Conservation (phyloP, 495 filamentous ascomycete species). For the Pyrenula massariospora region DNA sequence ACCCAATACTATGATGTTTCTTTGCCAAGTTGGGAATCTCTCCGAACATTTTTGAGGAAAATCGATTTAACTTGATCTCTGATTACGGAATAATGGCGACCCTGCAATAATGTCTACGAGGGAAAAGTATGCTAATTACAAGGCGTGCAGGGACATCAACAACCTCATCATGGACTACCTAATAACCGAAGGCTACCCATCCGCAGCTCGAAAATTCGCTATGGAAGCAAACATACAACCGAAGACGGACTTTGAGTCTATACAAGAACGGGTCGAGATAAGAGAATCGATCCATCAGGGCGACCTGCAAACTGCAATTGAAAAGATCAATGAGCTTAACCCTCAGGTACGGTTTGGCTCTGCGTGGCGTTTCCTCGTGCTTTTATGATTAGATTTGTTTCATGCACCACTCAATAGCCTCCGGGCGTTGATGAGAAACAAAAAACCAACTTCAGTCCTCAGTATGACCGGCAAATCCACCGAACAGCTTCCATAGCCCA, state of each 20-base stretch:
- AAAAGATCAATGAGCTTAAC: conserved; percentile 78
- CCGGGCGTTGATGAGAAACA: conserved; percentile 81
- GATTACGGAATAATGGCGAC: conserved; percentile 20
- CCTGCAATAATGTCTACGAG: conserved; percentile 1
- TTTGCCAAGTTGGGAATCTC: conserved; percentile 99
- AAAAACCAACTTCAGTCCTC: conserved; percentile 80
- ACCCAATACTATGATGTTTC: conserved; percentile 57
- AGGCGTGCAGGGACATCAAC: conserved; percentile 71
- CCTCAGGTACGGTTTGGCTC: conserved; percentile 58
- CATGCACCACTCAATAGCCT: conserved; percentile 99
- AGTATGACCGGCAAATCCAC: conserved; percentile 63
- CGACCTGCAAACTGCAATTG: conserved; percentile 73
- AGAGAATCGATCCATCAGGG: conserved; percentile 70
- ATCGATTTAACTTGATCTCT: conserved; percentile 62
- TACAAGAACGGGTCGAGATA: conserved; percentile 68
- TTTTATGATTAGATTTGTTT: conserved; percentile 93
- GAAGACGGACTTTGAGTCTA: conserved; percentile 55
- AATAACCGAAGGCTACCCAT: conserved; percentile 89
- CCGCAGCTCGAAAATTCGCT: conserved; percentile 85
- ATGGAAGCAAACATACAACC: conserved; percentile 80
- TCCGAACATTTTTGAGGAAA: conserved; percentile 92
- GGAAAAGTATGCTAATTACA: conserved; percentile 2
- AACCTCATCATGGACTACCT: conserved; percentile 94
- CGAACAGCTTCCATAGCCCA: conserved; percentile 1
- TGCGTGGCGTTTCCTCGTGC: conserved; percentile 6